Evolutionary conservation across 129 eudicot genomes (phyloP).

Genomic region (Centrapalus pauciflorus): DNA sequence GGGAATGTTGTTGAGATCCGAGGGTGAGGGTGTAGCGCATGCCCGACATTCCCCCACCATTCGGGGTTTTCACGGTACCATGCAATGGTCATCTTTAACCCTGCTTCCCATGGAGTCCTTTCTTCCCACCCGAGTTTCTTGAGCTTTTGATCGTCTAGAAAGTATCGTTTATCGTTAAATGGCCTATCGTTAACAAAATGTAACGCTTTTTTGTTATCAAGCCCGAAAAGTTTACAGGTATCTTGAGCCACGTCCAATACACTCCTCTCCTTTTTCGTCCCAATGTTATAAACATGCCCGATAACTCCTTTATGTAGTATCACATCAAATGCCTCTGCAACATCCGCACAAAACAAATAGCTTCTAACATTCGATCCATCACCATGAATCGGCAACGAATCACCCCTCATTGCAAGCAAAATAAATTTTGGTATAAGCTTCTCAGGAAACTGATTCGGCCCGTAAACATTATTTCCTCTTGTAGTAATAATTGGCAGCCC

Average conservation of each 20-base stretch:
- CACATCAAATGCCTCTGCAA: conserved; percentile 50
- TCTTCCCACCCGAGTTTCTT: conserved; percentile 46
- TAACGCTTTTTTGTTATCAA: conserved; percentile 21
- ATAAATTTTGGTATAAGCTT: conserved; percentile 50
- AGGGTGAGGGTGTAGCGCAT: conserved; percentile 47
- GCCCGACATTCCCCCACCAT: conserved; percentile 53
- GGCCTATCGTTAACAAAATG: conserved; percentile 44
- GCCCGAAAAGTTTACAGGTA: conserved; percentile 35
- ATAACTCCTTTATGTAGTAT: conserved; percentile 44
- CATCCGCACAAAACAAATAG: conserved; percentile 51
- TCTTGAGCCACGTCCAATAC: conserved; percentile 45
- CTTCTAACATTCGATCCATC: conserved; percentile 51
- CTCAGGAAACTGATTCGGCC: conserved; percentile 49
- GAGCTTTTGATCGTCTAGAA: conserved; percentile 41
- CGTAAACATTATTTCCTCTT: conserved; percentile 53
- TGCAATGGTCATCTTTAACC: conserved; percentile 35
- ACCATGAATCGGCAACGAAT: conserved; percentile 41
- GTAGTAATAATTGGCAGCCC: conserved; percentile 45
- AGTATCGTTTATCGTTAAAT: conserved; percentile 46
- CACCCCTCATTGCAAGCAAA: conserved; percentile 46
- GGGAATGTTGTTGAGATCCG: conserved; percentile 11
- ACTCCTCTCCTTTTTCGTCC: conserved; percentile 43
- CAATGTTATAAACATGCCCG: conserved; percentile 51
- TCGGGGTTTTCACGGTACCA: conserved; percentile 44
- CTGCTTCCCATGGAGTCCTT: conserved; percentile 42